Base-by-base conservation (phyloP, 805 yeast species). In the Metschnikowia similis region DNA sequence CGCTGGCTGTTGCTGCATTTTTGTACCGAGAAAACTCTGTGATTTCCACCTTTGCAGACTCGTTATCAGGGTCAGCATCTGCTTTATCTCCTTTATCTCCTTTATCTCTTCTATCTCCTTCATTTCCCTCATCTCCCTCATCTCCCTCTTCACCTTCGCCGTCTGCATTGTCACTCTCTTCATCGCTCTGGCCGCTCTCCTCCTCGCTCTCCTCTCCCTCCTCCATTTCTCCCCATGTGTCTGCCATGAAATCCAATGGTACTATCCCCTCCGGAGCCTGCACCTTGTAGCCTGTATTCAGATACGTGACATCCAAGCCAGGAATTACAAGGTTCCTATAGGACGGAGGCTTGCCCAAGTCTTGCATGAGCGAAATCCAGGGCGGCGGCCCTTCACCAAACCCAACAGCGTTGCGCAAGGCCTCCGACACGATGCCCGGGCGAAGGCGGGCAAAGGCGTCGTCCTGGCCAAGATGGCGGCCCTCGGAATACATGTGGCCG, bases 401-500 rank as follows among this genome's bases (percentile, higher is more conserved):
- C 0, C 87, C 90, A 57, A 92, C 67, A 0, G 96, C 96, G 1
- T 70, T 66, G 40, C 83, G 66, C n/a, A 92, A 72, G 17, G 76
- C 78, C 4, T 65, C 58, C n/a, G 90, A 82, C 2, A 90, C 61
- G 11, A 66, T 69, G 0, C 97, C 97, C 0, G 97, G 96, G 53
- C 72, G 72, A 32, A 76, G 72, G 11, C 70, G 65, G 8, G 74
- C 58, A 16, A 63, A 64, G 9, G 58, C 61, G 14, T 57, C 56
- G 11, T 71, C 58, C 48, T 84, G 89, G 14, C 14, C 17, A 13
- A 27, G 38, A 8, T 43, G 39, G 55, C 84, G 75, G 5, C 91
- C 92, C 62, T 91, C 97, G 58, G 77, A 86, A 65, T 81, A 89
- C 9, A 87, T 65, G 49, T 89, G 92, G 11, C 98, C 98, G 66